phyloP scores from a whole-genome alignment of 2,329 filamentous ascomycete genomes.

The Colletotrichum tanaceti region DNA sequence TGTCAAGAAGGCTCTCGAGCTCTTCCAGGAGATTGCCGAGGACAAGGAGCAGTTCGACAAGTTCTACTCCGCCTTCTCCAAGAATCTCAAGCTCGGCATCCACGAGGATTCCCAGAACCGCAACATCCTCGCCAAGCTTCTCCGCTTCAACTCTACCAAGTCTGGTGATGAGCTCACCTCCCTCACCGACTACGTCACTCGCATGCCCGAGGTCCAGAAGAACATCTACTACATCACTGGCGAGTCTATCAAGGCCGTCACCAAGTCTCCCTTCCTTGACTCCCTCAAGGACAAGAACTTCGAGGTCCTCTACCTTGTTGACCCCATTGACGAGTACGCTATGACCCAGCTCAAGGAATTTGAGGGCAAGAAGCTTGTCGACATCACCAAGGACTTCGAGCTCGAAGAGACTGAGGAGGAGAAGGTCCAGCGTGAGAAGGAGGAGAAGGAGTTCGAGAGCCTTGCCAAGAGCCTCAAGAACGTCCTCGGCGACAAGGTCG shows the following conservation, averaged over 20 bases:
- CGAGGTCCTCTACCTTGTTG: constrained; percentile 98
- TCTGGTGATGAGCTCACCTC: constrained; percentile 96
- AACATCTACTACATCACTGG: constrained; percentile 99
- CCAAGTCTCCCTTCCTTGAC: constrained; percentile 99
- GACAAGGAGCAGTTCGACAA: constrained; percentile 99
- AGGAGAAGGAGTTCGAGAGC: constrained; percentile 98
- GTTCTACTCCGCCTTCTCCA: constrained; percentile 99
- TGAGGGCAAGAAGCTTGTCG: constrained; percentile 99
- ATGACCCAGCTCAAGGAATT: constrained; percentile 99
- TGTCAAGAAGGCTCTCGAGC: constrained; percentile 99
- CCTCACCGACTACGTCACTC: constrained; percentile 95
- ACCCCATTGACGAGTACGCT: constrained; percentile 99
- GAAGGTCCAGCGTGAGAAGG: constrained; percentile 93
- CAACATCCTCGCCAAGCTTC: constrained; percentile 90
- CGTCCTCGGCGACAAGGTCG: constrained; percentile 98
- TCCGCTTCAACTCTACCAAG: constrained; percentile 99
- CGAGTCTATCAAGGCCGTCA: constrained; percentile 98
- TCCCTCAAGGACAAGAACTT: constrained; percentile 99
- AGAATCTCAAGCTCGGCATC: constrained; percentile 99
- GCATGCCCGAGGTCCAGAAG: constrained; percentile 99
- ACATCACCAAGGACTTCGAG: constrained; percentile 99
- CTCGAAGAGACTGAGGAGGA: constrained; percentile 99
- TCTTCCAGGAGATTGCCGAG: constrained; percentile 98
- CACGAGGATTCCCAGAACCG: constrained; percentile 99
- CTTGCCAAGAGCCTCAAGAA: constrained; percentile 99